These are phyloP conservation scores for Symbiodinium pilosum DNA, from an alignment of 73 alveolate species.

Conservation along the genomic window DNA sequence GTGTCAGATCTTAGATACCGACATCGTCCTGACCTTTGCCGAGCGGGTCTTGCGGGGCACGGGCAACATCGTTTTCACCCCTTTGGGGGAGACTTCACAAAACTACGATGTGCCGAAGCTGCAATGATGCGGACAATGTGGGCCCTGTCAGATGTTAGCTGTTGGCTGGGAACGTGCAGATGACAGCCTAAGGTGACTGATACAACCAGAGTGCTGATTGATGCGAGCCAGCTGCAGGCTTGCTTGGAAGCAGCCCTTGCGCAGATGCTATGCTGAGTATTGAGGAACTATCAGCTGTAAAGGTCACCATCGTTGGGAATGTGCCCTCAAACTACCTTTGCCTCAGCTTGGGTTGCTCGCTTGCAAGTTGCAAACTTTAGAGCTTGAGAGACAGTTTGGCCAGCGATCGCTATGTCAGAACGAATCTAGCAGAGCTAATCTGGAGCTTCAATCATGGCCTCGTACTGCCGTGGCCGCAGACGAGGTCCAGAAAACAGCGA, in stretches of 20 bases:
- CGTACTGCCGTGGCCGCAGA: no score
- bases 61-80: constrained; percentile 69
- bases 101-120: constrained; percentile 19
- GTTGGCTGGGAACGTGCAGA: no score
- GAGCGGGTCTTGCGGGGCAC: constrained; percentile 71
- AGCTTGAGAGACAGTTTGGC: no score
- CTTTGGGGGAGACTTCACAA: constrained; percentile 72
- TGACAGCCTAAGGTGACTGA: constrained; percentile 73
- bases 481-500: no score
- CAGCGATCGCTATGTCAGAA: no score
- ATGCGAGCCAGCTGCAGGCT: constrained; percentile 23
- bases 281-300: background rate
- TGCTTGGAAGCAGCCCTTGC: background rate
- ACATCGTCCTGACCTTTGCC: constrained; percentile 62
- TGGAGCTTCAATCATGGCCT: no score
- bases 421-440: no score
- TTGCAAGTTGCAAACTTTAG: no score
- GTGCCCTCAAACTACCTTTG: constrained; percentile 56
- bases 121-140: no score
- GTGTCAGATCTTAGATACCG: constrained; percentile 25
- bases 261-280: no score
- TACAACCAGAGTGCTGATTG: constrained; percentile 42
- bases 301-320: constrained; percentile 73
- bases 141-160: no score
- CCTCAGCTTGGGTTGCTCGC: constrained; percentile 23